Percentiles rank a stretch among this genome's conserved stretches.
Conservation (phyloP, 2,329 filamentous ascomycete genomes). For the Claviceps humidiphila region DNA sequence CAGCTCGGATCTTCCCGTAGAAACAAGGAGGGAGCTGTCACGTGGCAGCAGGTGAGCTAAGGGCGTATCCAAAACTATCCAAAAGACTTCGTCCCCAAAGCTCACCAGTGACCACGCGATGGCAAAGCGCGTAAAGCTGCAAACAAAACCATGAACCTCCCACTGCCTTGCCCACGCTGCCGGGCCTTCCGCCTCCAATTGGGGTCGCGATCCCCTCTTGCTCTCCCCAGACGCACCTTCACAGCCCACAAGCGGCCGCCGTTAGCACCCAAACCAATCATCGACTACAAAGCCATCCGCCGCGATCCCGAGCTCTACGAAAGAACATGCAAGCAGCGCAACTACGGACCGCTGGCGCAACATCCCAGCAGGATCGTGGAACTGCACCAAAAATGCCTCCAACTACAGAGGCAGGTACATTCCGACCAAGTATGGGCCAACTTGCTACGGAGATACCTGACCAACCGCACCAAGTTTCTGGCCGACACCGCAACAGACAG, state of each 20-base stretch:
- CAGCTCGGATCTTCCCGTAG: too few relatives aligned
- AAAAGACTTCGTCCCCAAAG: too few relatives aligned
- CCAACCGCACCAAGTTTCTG: conserved; percentile 29
- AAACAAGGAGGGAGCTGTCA: too few relatives aligned
- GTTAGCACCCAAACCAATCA: conserved; percentile 62
- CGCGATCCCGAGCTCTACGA: conserved; percentile 69
- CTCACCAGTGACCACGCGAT: too few relatives aligned
- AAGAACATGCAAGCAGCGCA: conserved; percentile 72
- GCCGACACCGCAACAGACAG: conserved; percentile 21
- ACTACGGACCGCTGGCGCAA: conserved; percentile 50
- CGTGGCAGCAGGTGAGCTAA: too few relatives aligned
- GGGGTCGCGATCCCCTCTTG: background rate
- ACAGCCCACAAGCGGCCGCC: conserved; percentile 39
- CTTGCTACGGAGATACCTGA: conserved; percentile 39
- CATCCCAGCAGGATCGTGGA: conserved; percentile 43
- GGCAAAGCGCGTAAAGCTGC: too few relatives aligned
- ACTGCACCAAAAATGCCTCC: conserved; percentile 44
- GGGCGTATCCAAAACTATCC: too few relatives aligned
- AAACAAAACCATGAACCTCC: conserved; percentile 16
- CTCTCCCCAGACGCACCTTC: conserved; percentile 10
- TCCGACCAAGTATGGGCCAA: conserved; percentile 55
- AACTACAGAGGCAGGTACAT: conserved; percentile 46
- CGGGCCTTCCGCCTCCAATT: conserved; percentile 1
- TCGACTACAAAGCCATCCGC: conserved; percentile 85
- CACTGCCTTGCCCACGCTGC: conserved; percentile 15